These are phyloP conservation scores for Dictyophora rubrovolvata DNA, from an alignment of 768 basidiomycete species.

Conservation along the genomic window DNA sequence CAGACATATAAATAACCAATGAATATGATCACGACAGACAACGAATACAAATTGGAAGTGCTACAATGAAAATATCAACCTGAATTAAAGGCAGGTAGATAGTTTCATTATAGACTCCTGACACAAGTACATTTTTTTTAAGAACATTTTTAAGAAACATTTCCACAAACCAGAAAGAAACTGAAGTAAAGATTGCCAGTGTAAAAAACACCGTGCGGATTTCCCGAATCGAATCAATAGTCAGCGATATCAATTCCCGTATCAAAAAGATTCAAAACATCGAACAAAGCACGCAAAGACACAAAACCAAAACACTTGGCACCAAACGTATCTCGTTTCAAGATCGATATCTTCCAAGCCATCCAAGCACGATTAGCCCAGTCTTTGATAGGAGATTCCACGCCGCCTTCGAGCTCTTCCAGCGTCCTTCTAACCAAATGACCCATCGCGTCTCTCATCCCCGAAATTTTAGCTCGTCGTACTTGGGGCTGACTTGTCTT, in stretches of 20 bases:
- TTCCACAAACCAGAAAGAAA: no score
- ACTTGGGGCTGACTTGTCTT: constrained; percentile 48
- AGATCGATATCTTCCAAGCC: constrained; percentile 39
- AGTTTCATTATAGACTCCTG: background rate
- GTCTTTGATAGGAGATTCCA: constrained; percentile 27
- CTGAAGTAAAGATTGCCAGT: no score
- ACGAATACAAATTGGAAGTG: no score
- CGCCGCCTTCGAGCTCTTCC: constrained; percentile 40
- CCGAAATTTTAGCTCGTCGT: constrained; percentile 43
- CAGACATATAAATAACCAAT: no score
- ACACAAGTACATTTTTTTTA: background rate
- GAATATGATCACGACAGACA: no score
- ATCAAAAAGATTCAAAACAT: constrained; percentile 18
- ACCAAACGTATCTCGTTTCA: constrained; percentile 31
- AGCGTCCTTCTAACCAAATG: constrained; percentile 39
- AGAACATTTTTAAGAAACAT: no score
- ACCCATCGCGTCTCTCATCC: constrained; percentile 43
- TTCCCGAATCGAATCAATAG: no score
- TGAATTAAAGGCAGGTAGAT: background rate
- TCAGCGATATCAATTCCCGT: no score
- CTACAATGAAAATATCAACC: background rate
- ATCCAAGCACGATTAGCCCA: constrained; percentile 42
- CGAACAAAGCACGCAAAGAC: constrained; percentile 47
- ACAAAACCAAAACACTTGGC: constrained; percentile 56
- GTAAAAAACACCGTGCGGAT: no score